Conservation (phyloP, 768 basidiomycete species). For the Filobasidium floriforme region DNA sequence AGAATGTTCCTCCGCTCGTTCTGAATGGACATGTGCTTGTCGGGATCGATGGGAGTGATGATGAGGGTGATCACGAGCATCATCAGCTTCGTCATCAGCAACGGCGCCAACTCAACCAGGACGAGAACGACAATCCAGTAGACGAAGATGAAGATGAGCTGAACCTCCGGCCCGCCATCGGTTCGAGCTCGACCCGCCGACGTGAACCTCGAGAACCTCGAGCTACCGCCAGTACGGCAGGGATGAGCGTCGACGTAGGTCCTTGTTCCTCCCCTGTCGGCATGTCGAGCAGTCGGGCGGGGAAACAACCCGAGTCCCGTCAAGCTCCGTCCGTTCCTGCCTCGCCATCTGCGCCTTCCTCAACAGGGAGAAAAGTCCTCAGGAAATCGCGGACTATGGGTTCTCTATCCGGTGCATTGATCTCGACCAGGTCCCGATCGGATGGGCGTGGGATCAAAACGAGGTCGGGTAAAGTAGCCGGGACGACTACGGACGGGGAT, state of each 20-base stretch:
- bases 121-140: too few relatives aligned
- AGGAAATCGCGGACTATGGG: background rate
- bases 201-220: background rate
- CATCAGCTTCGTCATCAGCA: too few relatives aligned
- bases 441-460: background rate
- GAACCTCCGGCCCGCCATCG: background rate
- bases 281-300: too few relatives aligned
- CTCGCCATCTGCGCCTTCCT: too few relatives aligned
- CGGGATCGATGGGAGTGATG: slow-evolving; percentile 3
- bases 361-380: background rate
- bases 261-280: background rate
- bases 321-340: too few relatives aligned
- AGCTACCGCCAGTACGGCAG: background rate
- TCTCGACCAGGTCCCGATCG: background rate
- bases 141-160: background rate
- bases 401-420: background rate
- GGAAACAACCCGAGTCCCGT: too few relatives aligned
- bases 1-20: slow-evolving; percentile 5
- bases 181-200: background rate
- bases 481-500: background rate
- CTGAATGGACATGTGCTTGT: background rate
- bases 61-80: background rate
- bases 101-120: too few relatives aligned
- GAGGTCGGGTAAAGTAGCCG: background rate
- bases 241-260: background rate